Evolutionary conservation across 2,329 filamentous ascomycete species (phyloP), one percentile per base, ranked within the genome.

Genomic region (Clarireedia monteithiana): DNA sequence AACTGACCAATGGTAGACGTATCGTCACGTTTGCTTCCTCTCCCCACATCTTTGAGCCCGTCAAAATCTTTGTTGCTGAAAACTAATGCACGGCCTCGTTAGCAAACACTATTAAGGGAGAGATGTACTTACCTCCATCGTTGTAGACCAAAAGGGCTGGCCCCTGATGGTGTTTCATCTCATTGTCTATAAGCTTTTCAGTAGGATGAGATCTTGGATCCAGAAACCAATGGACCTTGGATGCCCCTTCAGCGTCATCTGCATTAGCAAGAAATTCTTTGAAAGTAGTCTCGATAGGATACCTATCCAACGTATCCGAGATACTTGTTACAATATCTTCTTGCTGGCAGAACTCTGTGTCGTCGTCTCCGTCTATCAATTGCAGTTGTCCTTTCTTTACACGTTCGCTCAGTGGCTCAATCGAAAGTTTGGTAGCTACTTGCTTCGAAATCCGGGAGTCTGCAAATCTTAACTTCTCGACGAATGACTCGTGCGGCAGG

Each of bases 211-310:
- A 36, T 53, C 62, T 57, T 3, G 60, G 30, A 44, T 72, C 69
- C 3, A 72, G 46, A 4, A 67, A 55, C 67, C 67, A 71, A n/a
- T 57, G 60, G 17, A 72, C 62, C 48, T 59, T 53, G 12, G 63
- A 62, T 4, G 68, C 66, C 12, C 50, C 53, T 30, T 59, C 45
- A 17, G 62, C 48, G 57, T 72, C 70, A 50, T 72, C 69, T 0
- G 69, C 68, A 60, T 72, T 71, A 24, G 70, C 69, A 7, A 72
- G 59, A 52, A 69, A 72, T 51, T 71, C 70, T 34, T 62, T 67
- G 48, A 71, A 72, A 1, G 68, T 71, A 10, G 61, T 61, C 26
- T 64, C 59, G 12, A 69, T 53, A 2, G 62, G 59, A 39, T 71
- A 71, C 50, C 68, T 61, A 17, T 61, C 59, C 14, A 72, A 51